These are phyloP conservation scores for Paragyromitra xinjiangensis DNA, from an alignment of 495 filamentous ascomycete species.

Conservation along the genomic window DNA sequence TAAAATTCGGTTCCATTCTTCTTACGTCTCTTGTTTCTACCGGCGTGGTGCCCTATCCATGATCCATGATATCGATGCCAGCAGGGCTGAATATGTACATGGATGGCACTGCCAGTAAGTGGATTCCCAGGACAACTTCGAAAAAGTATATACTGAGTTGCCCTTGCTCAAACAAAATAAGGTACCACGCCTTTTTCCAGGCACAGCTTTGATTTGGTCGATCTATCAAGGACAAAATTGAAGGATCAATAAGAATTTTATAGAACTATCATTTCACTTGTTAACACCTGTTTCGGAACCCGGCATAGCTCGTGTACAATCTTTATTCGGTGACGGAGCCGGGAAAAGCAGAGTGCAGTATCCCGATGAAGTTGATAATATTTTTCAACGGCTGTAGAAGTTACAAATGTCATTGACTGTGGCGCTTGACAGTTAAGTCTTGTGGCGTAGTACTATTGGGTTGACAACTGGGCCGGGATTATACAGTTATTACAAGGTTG, in stretches of 20 bases:
- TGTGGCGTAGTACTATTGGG: slow-evolving; percentile 21
- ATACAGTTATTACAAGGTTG: slow-evolving; percentile 5
- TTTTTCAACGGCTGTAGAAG: neutral
- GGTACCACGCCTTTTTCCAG: neutral
- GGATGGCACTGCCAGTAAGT: neutral
- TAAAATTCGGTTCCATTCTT: neutral
- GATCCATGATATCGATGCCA: neutral
- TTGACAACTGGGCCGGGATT: neutral
- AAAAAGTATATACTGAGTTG: neutral
- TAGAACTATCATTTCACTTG: neutral
- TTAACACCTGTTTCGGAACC: neutral
- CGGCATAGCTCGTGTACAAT: neutral
- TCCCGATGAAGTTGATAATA: neutral
- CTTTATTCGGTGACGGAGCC: neutral
- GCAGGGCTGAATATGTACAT: slow-evolving; percentile 6
- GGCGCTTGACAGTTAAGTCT: neutral
- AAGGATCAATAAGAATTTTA: neutral
- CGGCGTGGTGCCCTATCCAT: neutral
- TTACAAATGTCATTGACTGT: slow-evolving; percentile 12
- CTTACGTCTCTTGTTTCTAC: neutral
- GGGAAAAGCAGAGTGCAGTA: neutral
- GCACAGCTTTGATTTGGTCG: neutral
- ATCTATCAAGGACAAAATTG: neutral
- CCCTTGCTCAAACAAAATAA: neutral
- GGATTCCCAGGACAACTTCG: neutral